phyloP scores from a whole-genome alignment of 805 yeast species.

The Saccharomyces cerevisiae region DNA sequence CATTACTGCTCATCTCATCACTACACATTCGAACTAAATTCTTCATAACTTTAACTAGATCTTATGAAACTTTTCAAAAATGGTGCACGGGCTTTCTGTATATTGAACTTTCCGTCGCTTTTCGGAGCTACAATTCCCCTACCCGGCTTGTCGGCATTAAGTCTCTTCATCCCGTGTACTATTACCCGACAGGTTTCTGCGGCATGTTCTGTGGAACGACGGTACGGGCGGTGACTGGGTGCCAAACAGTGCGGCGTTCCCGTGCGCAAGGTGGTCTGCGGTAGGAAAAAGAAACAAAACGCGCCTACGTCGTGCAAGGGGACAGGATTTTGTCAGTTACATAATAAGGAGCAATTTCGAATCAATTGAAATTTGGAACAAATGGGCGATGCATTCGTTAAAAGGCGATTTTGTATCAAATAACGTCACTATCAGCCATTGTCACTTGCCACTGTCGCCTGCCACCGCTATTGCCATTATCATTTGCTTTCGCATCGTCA shows the following conservation, averaged over 20 bases:
- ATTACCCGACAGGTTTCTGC: neutral
- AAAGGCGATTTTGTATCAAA: neutral
- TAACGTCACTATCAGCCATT: neutral
- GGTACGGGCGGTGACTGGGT: neutral
- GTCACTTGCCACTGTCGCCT: neutral
- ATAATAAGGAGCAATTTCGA: neutral
- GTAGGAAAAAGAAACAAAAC: neutral
- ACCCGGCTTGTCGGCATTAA: neutral
- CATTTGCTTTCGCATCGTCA: neutral
- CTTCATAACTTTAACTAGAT: neutral
- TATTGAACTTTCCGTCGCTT: neutral
- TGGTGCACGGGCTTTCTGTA: neutral
- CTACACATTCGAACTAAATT: neutral
- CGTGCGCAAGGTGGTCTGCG: neutral
- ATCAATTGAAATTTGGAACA: neutral
- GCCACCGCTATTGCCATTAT: neutral
- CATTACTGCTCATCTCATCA: constrained; percentile 1
- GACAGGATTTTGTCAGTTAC: neutral
- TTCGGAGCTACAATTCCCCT: neutral
- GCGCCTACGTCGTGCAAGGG: neutral
- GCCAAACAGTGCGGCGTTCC: neutral
- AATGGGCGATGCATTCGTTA: neutral
- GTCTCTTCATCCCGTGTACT: neutral
- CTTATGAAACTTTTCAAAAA: neutral
- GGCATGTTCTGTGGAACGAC: neutral